A percentile compares a stretch with the other conserved stretches of the same genome.
These are phyloP conservation scores for Pestalotiopsis sp. DNA, from an alignment of 2,329 filamentous ascomycete species.

Conservation along the genomic window DNA sequence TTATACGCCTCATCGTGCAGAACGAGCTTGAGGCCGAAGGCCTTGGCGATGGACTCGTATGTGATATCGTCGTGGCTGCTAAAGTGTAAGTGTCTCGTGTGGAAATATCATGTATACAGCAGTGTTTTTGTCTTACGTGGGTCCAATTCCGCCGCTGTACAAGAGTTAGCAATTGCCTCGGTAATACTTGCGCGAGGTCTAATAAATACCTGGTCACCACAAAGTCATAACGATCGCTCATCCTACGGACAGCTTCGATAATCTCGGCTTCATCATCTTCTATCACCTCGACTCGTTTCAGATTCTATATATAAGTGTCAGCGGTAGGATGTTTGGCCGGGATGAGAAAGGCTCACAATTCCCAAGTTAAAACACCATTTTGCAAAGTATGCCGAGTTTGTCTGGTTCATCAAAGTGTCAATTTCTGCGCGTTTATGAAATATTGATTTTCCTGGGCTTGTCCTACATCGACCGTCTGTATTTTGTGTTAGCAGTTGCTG, in stretches of 20 bases:
- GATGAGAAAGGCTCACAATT: conserved; percentile 46
- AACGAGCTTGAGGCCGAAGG: conserved; percentile 76
- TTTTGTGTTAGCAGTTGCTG: conserved; percentile 15
- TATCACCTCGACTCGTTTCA: conserved; percentile 91
- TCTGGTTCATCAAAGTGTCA: conserved; percentile 41
- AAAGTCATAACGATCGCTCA: conserved; percentile 90
- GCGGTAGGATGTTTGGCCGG: not conserved
- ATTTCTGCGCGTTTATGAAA: not conserved
- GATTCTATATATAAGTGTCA: conserved; percentile 45
- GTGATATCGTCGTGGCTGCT: conserved; percentile 94
- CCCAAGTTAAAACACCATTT: conserved; percentile 67
- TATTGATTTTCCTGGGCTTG: too few relatives aligned
- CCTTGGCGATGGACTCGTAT: conserved; percentile 90
- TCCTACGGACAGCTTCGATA: conserved; percentile 80
- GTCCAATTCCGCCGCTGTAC: conserved; percentile 82
- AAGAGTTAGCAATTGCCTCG: conserved; percentile 17
- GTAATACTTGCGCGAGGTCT: not conserved
- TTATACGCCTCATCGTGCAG: conserved; percentile 77
- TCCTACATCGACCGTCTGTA: conserved; percentile 37
- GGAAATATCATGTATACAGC: conserved; percentile 18
- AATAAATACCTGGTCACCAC: conserved; percentile 74
- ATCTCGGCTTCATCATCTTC: conserved; percentile 92
- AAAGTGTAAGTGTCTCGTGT: conserved; percentile 1
- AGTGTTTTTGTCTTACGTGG: conserved; percentile 66
- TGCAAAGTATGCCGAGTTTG: conserved; percentile 65